Evolutionary conservation across 2,329 filamentous ascomycete genomes (phyloP).

Genomic region (Ambrosiella beaveri): DNA sequence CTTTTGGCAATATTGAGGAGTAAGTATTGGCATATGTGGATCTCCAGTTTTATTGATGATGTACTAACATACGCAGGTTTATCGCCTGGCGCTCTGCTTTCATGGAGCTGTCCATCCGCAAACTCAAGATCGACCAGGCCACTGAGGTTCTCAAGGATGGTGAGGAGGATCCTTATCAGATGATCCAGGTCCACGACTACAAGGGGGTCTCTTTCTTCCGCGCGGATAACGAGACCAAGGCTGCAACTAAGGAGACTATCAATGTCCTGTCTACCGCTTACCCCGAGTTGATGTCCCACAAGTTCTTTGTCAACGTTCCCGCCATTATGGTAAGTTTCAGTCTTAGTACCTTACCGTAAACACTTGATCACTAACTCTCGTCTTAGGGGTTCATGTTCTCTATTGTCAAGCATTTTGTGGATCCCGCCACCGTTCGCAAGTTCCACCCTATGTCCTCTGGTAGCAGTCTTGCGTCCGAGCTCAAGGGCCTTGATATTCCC

Average conservation of each 20-base stretch:
- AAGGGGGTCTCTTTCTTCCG: constrained; percentile 72
- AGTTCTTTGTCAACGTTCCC: constrained; percentile 94
- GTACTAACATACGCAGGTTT: constrained; percentile 41
- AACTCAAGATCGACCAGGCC: constrained; percentile 53
- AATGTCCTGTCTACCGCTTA: constrained; percentile 66
- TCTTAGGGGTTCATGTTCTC: constrained; percentile 53
- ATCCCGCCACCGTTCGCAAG: constrained; percentile 57
- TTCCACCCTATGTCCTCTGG: constrained; percentile 67
- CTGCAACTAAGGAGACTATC: constrained; percentile 65
- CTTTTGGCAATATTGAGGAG: constrained; percentile 70
- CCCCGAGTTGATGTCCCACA: constrained; percentile 67
- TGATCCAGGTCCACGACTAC: constrained; percentile 90
- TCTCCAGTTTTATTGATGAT: background rate
- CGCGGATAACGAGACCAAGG: constrained; percentile 58
- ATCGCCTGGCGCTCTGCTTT: constrained; percentile 76
- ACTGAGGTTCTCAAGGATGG: constrained; percentile 55
- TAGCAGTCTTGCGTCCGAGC: constrained; percentile 44
- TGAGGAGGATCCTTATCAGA: constrained; percentile 69
- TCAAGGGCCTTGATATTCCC: constrained; percentile 47
- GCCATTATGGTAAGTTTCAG: constrained; percentile 44
- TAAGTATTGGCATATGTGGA: constrained; percentile 27
- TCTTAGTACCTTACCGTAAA: background rate
- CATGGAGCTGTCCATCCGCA: constrained; percentile 70
- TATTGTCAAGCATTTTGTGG: constrained; percentile 58
- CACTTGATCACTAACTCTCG: background rate